phyloP scores from a whole-genome alignment of 2,329 filamentous ascomycete genomes.

The Aphanoascus verrucosus region DNA sequence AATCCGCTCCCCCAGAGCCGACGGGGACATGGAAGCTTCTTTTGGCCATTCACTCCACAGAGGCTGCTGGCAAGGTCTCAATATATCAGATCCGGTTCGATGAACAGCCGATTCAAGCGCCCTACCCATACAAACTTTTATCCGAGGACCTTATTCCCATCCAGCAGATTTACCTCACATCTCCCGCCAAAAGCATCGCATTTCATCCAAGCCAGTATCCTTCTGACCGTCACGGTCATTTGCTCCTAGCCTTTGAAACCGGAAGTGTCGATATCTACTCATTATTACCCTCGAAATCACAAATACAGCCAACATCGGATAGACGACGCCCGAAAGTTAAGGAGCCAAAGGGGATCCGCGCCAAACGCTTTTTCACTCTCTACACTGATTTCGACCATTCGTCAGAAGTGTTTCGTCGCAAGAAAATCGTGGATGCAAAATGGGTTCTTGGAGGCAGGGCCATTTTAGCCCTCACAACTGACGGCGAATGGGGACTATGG shows the following conservation, averaged over 20 bases:
- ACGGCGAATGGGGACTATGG: slow-evolving; percentile 43
- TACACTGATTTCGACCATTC: slow-evolving; percentile 30
- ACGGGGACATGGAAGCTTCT: slow-evolving; percentile 34
- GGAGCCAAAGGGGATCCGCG: slow-evolving; percentile 27
- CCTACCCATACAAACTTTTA: slow-evolving; percentile 21
- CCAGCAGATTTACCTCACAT: slow-evolving; percentile 39
- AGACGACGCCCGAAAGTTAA: slow-evolving; percentile 25
- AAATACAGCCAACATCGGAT: slow-evolving; percentile 20
- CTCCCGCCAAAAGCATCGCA: slow-evolving; percentile 40
- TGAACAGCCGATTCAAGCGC: slow-evolving; percentile 16
- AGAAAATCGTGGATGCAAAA: slow-evolving; percentile 36
- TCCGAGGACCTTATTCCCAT: slow-evolving; percentile 35
- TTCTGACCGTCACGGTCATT: slow-evolving; percentile 42
- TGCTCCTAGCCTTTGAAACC: slow-evolving; percentile 46
- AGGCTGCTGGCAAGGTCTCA: slow-evolving; percentile 36
- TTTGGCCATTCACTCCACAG: slow-evolving; percentile 38
- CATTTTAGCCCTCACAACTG: slow-evolving; percentile 36
- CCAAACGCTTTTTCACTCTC: slow-evolving; percentile 37
- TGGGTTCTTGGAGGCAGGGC: slow-evolving; percentile 39
- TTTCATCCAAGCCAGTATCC: slow-evolving; percentile 47
- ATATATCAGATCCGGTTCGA: slow-evolving; percentile 35
- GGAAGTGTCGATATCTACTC: slow-evolving; percentile 50
- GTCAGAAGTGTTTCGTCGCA: slow-evolving; percentile 27
- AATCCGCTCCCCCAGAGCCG: slow-evolving; percentile 9
- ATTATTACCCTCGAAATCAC: slow-evolving; percentile 34